Percentiles rank a stretch among this genome's conserved stretches.
Evolutionary conservation across 73 alveolate genomes (phyloP).

Genomic region (Paramecium pentaurelia): DNA sequence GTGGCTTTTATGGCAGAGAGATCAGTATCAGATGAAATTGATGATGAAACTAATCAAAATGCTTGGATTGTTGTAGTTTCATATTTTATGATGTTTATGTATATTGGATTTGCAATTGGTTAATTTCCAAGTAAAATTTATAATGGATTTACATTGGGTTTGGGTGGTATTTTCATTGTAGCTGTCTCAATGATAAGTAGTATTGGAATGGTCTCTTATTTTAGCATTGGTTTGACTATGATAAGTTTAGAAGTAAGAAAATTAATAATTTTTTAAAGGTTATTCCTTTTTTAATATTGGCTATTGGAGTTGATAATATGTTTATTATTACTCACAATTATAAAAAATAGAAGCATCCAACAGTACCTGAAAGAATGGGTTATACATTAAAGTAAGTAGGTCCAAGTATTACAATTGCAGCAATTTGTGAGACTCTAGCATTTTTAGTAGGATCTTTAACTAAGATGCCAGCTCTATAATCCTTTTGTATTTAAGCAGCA

Average conservation of each 20-base stretch:
- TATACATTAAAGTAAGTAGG: slow-evolving; percentile 87
- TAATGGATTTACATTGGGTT: slow-evolving; percentile 83
- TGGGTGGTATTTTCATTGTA: slow-evolving; percentile 85
- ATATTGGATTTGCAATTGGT: slow-evolving; percentile 89
- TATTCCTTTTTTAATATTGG: slow-evolving; percentile 91
- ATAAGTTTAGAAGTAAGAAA: slow-evolving; percentile 62
- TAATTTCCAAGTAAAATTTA: slow-evolving; percentile 87
- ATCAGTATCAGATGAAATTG: slow-evolving; percentile 90
- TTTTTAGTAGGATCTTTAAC: slow-evolving; percentile 91
- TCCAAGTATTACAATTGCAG: slow-evolving; percentile 92
- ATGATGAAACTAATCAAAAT: slow-evolving; percentile 76
- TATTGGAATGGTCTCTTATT: slow-evolving; percentile 79
- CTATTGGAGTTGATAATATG: slow-evolving; percentile 97
- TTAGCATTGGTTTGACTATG: slow-evolving; percentile 79
- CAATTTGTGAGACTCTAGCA: slow-evolving; percentile 91
- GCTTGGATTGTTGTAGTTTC: slow-evolving; percentile 73
- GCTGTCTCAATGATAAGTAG: slow-evolving; percentile 76
- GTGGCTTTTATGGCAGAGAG: slow-evolving; percentile 85
- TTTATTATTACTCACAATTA: slow-evolving; percentile 83
- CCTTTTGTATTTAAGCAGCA: slow-evolving; percentile 92
- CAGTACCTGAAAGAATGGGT: slow-evolving; percentile 71
- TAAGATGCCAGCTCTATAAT: slow-evolving; percentile 86
- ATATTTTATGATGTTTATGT: slow-evolving; percentile 87
- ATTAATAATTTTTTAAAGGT: slow-evolving; percentile 65
- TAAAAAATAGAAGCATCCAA: slow-evolving; percentile 69